Percentiles rank a stretch among this genome's conserved stretches.
Evolutionary conservation across 768 basidiomycete species (phyloP).

Genomic region (Lentinula sp.): DNA sequence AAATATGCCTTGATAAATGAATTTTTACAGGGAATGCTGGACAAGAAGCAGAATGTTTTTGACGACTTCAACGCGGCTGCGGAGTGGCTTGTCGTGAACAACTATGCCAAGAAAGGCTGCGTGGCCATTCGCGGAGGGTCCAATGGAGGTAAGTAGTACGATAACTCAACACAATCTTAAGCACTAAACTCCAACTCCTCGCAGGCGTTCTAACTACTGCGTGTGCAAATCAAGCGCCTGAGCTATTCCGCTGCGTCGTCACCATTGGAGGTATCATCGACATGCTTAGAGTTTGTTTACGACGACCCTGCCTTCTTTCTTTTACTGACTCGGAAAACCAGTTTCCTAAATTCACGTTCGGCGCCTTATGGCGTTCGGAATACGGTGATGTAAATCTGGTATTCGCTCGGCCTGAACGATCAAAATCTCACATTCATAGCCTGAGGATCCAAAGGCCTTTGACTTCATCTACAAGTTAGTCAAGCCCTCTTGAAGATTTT

Average conservation of each 20-base stretch:
- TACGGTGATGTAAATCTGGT: neutral
- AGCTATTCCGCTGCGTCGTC: neutral
- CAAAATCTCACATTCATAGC: neutral
- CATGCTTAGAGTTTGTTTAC: constrained; percentile 2
- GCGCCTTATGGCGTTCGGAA: neutral
- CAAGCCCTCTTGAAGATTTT: neutral
- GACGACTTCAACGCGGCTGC: constrained; percentile 3
- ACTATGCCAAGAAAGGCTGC: neutral
- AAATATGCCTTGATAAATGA: neutral
- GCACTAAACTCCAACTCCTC: neutral
- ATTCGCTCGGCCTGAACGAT: neutral
- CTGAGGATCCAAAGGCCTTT: neutral
- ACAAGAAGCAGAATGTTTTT: constrained; percentile 3
- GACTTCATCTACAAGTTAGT: constrained; percentile 1
- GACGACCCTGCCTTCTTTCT: neutral
- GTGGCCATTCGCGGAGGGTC: neutral
- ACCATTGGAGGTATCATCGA: constrained; percentile 4
- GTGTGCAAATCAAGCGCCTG: constrained; percentile 4
- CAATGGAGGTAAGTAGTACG: neutral
- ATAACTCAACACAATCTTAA: neutral
- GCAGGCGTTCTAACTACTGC: constrained; percentile 1
- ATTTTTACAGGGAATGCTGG: constrained; percentile 1
- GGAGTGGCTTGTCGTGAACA: constrained; percentile 2
- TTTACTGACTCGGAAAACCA: neutral
- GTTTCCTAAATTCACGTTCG: constrained; percentile 3